Base-by-base conservation (phyloP, 768 basidiomycete genomes). In the Trametes coccinea region DNA sequence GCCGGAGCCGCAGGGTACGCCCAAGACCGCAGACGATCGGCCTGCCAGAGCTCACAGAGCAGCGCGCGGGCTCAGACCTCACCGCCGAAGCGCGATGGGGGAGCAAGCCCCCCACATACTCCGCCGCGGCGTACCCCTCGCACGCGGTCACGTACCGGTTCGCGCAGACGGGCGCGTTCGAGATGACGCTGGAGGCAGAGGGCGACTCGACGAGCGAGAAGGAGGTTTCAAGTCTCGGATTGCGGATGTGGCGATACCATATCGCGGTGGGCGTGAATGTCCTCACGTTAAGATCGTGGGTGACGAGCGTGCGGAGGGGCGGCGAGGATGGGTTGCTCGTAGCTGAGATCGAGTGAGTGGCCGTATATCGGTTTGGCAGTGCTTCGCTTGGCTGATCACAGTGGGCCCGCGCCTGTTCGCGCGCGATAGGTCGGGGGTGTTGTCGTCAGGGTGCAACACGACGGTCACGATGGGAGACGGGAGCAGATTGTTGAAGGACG, bases 321-420 rank as follows among this genome's bases (percentile, higher is more conserved):
- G 48, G 57, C 13, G 66, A 66, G 33, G 64, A 69, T 10, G 69
- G 66, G 3, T 57, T 63, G n/a, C 40, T 66, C 4, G 59, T 70
- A 34, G 69, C 67, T 13, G 57, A 62, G 46, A 56, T 70, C 16
- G 69, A 70, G 69, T 70, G 50, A 66, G 69, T 67, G 37, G 16
- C 40, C 1, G 16, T 2, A 37, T 34, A 34, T 44, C 30, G 48
- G 40, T 2, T 48, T 4, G 16, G 59, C 3, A 13, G 29, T 11
- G 37, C 27, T 17, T 13, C 49, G 2, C 59, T 17, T 13, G 50
- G 2, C 59, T 22, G 7, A 3, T 34, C n/a, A 5, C 5, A 50
- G 10, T 22, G 22, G 22, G 22, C 22, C 22, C 22, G 22, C 22
- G 13, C 41, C 49, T 69, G 67, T 55, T 37, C 65, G 6, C 34